phyloP scores from a whole-genome alignment of 257 asterid genomes.

The Gardenia jasminoides region DNA sequence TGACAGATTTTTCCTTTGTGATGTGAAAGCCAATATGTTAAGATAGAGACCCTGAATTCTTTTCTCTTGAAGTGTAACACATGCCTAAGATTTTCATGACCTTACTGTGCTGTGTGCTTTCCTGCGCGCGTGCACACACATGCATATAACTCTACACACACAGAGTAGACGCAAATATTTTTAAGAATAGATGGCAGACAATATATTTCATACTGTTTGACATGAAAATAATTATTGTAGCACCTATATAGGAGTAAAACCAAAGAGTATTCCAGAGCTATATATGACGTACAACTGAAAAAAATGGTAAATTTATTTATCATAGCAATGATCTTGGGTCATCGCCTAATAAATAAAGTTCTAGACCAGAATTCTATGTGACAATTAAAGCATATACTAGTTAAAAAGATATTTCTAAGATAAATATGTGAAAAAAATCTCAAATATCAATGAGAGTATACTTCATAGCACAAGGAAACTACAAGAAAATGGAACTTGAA shows the following conservation, averaged over 20 bases:
- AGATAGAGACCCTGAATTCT: not conserved
- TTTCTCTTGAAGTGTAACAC: not conserved
- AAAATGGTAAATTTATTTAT: too few species aligned
- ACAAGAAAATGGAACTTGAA: not conserved
- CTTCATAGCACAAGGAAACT: not conserved
- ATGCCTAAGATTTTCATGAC: not conserved
- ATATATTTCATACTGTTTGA: not conserved
- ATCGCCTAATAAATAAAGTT: too few species aligned
- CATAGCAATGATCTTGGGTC: not conserved
- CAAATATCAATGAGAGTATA: not conserved
- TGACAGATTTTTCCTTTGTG: not conserved
- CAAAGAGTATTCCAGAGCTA: not conserved
- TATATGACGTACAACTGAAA: too few species aligned
- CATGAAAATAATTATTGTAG: too few species aligned
- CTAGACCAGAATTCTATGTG: not conserved
- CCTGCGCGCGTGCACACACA: too few species aligned
- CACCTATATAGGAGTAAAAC: not conserved
- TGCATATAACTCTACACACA: too few species aligned
- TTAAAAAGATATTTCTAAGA: too few species aligned
- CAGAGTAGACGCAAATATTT: too few species aligned
- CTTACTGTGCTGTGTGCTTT: too few species aligned
- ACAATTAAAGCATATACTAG: not conserved
- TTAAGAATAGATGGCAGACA: not conserved
- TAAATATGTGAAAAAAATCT: too few species aligned
- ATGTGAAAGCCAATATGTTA: slow-evolving; percentile 1